These are phyloP conservation scores for Fonsecaea nubica DNA, from an alignment of 2,329 filamentous ascomycete species.

Conservation along the genomic window DNA sequence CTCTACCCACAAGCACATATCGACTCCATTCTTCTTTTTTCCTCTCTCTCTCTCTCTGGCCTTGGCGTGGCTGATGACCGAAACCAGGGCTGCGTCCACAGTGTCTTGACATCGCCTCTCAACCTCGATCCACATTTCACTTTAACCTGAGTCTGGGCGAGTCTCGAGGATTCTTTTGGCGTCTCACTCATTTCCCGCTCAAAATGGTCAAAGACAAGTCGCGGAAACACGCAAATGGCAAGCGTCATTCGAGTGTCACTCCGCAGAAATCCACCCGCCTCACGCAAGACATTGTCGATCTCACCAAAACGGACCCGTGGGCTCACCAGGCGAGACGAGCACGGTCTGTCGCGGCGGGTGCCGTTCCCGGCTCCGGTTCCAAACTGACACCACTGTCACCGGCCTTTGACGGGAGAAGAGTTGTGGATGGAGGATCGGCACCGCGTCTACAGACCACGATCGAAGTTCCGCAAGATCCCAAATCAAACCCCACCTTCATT, in stretches of 20 bases:
- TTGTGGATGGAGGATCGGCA: not conserved
- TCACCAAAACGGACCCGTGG: constrained; percentile 22
- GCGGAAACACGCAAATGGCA: constrained; percentile 13
- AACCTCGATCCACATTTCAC: not conserved
- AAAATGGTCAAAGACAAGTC: constrained; percentile 9
- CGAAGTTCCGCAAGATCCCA: constrained; percentile 26
- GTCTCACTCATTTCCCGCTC: not conserved
- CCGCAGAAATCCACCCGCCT: constrained; percentile 3
- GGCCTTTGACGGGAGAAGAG: constrained; percentile 6
- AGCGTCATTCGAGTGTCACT: constrained; percentile 10
- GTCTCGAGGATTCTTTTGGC: not conserved
- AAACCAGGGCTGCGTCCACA: not conserved
- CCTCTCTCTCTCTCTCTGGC: not conserved
- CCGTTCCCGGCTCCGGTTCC: not conserved
- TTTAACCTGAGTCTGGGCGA: not conserved
- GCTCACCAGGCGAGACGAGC: constrained; percentile 12
- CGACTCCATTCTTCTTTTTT: constrained; percentile 2
- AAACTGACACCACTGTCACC: constrained; percentile 22
- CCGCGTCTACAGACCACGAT: constrained; percentile 6
- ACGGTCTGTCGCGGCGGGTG: not conserved
- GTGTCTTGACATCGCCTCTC: constrained; percentile 1
- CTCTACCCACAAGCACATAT: not conserved
- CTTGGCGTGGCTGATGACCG: not conserved
- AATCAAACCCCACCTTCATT: constrained; percentile 24
- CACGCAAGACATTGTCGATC: constrained; percentile 20